These are phyloP conservation scores for Starmerella geochares DNA, from an alignment of 805 yeast species.

Conservation along the genomic window DNA sequence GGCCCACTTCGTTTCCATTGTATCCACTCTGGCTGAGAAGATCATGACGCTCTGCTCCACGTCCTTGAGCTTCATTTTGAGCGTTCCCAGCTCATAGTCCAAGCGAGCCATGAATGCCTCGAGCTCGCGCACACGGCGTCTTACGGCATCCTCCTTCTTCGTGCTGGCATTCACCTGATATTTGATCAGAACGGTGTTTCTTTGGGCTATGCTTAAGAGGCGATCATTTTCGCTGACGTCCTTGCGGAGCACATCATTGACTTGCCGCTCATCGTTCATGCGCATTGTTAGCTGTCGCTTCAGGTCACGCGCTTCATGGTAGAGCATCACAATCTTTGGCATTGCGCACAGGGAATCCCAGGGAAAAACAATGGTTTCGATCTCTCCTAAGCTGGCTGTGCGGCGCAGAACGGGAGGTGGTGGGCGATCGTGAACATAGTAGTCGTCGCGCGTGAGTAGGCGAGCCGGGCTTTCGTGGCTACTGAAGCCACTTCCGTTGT, in stretches of 20 bases:
- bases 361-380: conserved; percentile 19
- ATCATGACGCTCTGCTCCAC: conserved; percentile 50
- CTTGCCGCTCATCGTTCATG: conserved; percentile 12
- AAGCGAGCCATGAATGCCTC: conserved; percentile 47
- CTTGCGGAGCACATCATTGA: conserved; percentile 11
- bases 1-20: conserved; percentile 28
- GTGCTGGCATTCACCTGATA: conserved; percentile 23
- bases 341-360: conserved; percentile 22
- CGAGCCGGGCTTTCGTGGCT: neutral
- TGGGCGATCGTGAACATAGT: neutral
- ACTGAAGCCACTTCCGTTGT: neutral
- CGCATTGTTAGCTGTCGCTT: conserved; percentile 14
- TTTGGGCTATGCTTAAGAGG: conserved; percentile 22
- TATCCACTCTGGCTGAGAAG: conserved; percentile 35
- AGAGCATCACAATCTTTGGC: conserved; percentile 16
- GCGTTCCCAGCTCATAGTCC: conserved; percentile 53
- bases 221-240: conserved; percentile 20
- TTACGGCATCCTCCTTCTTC: conserved; percentile 25
- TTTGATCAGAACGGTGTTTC: conserved; percentile 24
- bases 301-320: conserved; percentile 20
- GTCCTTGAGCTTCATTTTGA: conserved; percentile 53
- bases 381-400: conserved; percentile 18
- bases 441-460: conserved; percentile 12
- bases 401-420: conserved; percentile 14
- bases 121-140: conserved; percentile 39